Evolutionary conservation across 2,329 filamentous ascomycete species (phyloP).

Genomic region (Pseudophaeomoniella oleicola): DNA sequence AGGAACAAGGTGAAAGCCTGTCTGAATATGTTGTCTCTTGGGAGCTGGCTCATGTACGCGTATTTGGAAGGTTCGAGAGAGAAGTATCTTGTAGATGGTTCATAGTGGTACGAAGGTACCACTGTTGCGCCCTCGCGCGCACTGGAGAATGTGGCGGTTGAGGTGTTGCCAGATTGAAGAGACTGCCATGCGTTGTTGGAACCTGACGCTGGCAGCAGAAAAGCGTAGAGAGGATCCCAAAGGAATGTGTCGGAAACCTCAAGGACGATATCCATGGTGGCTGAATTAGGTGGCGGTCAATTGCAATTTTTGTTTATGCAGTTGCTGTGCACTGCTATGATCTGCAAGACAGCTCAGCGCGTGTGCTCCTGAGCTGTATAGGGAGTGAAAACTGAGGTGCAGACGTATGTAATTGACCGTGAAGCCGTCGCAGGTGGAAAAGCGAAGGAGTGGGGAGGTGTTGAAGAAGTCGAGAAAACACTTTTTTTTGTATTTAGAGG

Average conservation of each 20-base stretch:
- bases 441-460: no score
- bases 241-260: conserved; percentile 71
- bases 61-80: conserved; percentile 55
- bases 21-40: conserved; percentile 62
- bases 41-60: conserved; percentile 65
- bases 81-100: conserved; percentile 58
- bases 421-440: no score
- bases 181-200: conserved; percentile 37
- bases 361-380: no score
- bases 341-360: no score
- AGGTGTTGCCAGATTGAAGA: conserved; percentile 40
- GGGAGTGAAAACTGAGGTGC: no score
- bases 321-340: no score
- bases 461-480: no score
- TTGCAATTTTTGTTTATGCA: not conserved
- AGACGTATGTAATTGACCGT: no score
- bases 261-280: conserved; percentile 78
- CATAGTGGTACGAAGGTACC: conserved; percentile 45
- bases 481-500: no score
- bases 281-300: not conserved
- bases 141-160: conserved; percentile 40
- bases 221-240: conserved; percentile 67
- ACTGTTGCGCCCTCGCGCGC: conserved; percentile 22
- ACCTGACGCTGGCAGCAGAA: conserved; percentile 46
- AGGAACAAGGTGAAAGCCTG: conserved; percentile 65